These are phyloP conservation scores for Myxozyma sirexii DNA, from an alignment of 805 yeast genomes.

Conservation along the genomic window DNA sequence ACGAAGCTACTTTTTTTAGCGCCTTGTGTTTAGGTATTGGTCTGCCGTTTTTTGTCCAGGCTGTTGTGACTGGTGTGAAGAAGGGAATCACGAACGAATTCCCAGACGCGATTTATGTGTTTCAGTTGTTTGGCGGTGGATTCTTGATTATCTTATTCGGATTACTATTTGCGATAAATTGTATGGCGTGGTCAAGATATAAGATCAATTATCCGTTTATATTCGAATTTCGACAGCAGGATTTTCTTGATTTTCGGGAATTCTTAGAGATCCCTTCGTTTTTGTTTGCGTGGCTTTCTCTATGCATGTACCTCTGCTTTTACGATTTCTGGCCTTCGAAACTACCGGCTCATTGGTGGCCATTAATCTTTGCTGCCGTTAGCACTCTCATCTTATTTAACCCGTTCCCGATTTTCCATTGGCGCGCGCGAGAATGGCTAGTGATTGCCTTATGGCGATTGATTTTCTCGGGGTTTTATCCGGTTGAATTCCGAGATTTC, in stretches of 20 bases:
- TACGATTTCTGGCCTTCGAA: slow-evolving; percentile 62
- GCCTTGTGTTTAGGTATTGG: slow-evolving; percentile 75
- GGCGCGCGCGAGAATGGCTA: slow-evolving; percentile 77
- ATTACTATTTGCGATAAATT: slow-evolving; percentile 65
- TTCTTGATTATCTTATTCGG: slow-evolving; percentile 63
- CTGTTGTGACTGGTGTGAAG: slow-evolving; percentile 55
- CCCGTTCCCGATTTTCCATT: slow-evolving; percentile 62
- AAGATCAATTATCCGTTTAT: slow-evolving; percentile 90
- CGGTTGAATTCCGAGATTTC: slow-evolving; percentile 94
- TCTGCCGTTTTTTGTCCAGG: slow-evolving; percentile 65
- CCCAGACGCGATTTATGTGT: slow-evolving; percentile 60
- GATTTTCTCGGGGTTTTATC: slow-evolving; percentile 79
- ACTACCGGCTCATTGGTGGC: slow-evolving; percentile 73
- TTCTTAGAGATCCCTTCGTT: slow-evolving; percentile 66
- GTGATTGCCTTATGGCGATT: slow-evolving; percentile 71
- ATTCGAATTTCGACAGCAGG: slow-evolving; percentile 78
- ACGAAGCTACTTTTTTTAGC: slow-evolving; percentile 53
- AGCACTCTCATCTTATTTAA: slow-evolving; percentile 53
- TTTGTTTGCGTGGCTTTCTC: slow-evolving; percentile 56
- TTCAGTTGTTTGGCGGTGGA: slow-evolving; percentile 95
- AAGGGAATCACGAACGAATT: slow-evolving; percentile 41
- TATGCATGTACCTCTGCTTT: slow-evolving; percentile 78
- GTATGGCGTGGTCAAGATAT: slow-evolving; percentile 69
- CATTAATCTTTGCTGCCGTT: slow-evolving; percentile 72
- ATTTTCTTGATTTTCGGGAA: slow-evolving; percentile 66